phyloP scores from a whole-genome alignment of 2,329 filamentous ascomycete species.

The Fusarium euwallaceae region DNA sequence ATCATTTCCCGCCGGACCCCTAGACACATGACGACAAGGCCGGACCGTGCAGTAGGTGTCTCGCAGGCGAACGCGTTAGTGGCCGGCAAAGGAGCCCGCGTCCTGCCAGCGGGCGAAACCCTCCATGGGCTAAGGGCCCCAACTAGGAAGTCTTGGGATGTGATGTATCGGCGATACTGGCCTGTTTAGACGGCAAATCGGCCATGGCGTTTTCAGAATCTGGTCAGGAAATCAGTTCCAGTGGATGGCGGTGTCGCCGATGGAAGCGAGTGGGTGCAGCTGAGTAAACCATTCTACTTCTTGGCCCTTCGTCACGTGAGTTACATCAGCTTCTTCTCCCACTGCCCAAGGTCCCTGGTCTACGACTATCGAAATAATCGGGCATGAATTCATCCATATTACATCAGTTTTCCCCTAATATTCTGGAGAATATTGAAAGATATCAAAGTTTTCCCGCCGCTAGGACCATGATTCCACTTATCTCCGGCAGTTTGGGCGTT shows the following conservation, averaged over 20 bases:
- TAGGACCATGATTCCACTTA: constrained; percentile 9
- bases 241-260: constrained; percentile 15
- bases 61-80: constrained; percentile 39
- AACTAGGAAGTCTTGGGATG: constrained; percentile 14
- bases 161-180: constrained; percentile 19
- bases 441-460: neutral
- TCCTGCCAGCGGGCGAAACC: constrained; percentile 17
- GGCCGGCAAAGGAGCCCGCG: constrained; percentile 28
- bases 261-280: neutral
- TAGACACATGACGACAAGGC: constrained; percentile 41
- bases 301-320: constrained; percentile 20
- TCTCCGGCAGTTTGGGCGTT: constrained; percentile 5
- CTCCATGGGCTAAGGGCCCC: constrained; percentile 29
- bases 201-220: constrained; percentile 1
- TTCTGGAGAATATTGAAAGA: neutral
- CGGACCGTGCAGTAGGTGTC: constrained; percentile 41
- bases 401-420: neutral
- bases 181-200: constrained; percentile 13
- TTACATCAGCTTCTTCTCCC: neutral
- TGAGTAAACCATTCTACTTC: constrained; percentile 1
- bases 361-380: constrained; percentile 8
- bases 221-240: neutral
- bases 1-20: constrained; percentile 18
- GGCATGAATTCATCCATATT: constrained; percentile 9
- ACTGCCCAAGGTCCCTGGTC: neutral